Evolutionary conservation across 495 filamentous ascomycete genomes (phyloP), one percentile per base, ranked within the genome.

Genomic region (Parathielavia appendiculata): DNA sequence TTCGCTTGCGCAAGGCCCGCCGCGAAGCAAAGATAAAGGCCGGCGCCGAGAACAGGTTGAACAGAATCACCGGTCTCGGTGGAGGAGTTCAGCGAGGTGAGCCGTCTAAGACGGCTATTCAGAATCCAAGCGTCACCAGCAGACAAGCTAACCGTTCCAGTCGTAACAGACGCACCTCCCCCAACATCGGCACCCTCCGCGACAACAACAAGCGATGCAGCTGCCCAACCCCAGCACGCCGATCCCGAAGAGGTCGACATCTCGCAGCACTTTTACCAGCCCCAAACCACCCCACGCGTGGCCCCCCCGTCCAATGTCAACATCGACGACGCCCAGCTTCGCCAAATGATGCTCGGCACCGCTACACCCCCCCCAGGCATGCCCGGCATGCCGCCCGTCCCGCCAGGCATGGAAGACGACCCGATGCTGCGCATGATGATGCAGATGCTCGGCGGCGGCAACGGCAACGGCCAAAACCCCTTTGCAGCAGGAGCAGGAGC

Each of bases 21-120:
- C 84, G 91, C 22, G 89, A 95, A 72, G 90, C 91, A 32, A 96
- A 95, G 75, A 87, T 97, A 73, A 86, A 82, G 63, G 88, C 87
- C 56, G 88, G 87, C 51, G 93, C 90, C 39, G 82, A 84, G 36
- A 80, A 84, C 23, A 81, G 93, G 60, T 77, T 99, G 56, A 85
- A 91, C 58, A 89, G 84, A 64, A 97, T 99, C 75, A 90, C 89
- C 22, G 86, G 85, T 22, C 63, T 90, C 46, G 86, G 83, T 38
- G 89, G 90, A 52, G 82, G 88, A 38, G 66, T 83, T n/a, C 71
- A 69, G 46, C 63, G 72, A 65, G 79, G 79, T 82, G 48, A 51
- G 65, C 10, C 30, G 13, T 3, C 26, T 2, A 30, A n/a, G 35
- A 1, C 20, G 12, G 14, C 22, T 23, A 9, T 23, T 26, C 39